Evolutionary conservation across 2,329 filamentous ascomycete species (phyloP), one percentile per base, ranked within the genome.

Genomic region (Fusarium poae): DNA sequence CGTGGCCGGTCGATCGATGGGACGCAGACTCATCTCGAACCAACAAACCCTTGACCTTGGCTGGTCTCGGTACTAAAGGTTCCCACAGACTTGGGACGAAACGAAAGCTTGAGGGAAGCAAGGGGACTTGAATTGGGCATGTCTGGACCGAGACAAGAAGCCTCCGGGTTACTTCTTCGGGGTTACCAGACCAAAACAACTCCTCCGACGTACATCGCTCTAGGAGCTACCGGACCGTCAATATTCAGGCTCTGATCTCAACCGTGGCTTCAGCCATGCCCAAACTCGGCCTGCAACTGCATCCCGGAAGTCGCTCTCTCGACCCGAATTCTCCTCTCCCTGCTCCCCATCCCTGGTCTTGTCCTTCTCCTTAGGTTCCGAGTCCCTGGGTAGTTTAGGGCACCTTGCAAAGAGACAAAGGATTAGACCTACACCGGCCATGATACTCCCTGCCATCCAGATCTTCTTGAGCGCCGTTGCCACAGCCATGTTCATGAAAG

Each of bases 361-460:
- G 16, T 16, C 60, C 23, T 40, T 56, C 27, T 32, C 51, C 20
- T 42, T 35, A 23, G 29, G 44, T 43, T 49, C 34, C 21, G 50
- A 43, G 48, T 58, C 57, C 54, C 53, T 61, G 35, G 70, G 63
- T 39, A 74, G 63, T 25, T 34, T 60, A 3, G 72, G 72, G 32
- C 72, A 73, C 52, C 60, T 65, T 30, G 63, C 57, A 35, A 69
- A 72, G 20, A 74, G 29, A n/a, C 62, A 52, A 13, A 74, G 39
- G 23, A 69, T 23, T 34, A 71, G 50, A 52, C 68, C 70, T 16
- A 67, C 35, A 16, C 46, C 52, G 11, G 72, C 66, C 60, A 74
- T 54, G 40, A 61, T 55, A 39, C 70, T 71, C 11, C 67, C 72
- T 52, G 64, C 66, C 45, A 67, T 49, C 72, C 72, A 74, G 20